Evolutionary conservation across 2,329 filamentous ascomycete species (phyloP), one percentile per base, ranked within the genome.

Genomic region (Neofusicoccum ribis): DNA sequence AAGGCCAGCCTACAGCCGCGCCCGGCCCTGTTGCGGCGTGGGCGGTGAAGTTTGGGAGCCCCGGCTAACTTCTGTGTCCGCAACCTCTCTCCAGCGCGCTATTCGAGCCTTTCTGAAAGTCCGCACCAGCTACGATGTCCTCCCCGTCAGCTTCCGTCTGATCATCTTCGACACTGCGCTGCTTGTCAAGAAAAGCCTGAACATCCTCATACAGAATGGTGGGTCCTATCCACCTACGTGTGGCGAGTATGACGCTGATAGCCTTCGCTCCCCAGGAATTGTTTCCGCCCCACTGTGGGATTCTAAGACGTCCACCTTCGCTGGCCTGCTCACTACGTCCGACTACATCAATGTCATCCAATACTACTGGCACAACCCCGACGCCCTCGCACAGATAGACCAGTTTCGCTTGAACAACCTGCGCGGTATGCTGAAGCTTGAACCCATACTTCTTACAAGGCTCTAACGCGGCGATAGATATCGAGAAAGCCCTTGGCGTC

Each of bases 311-410:
- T 96, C 93, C 31, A 92, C 91, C 41, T 99, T 98, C 78, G 95
- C 94, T 46, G 95, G 95, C 44, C 86, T 99, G 56, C 85, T 99
- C 69, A 99, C 95, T 34, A 95, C 93, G 68, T 96, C 93, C 67
- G 95, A 99, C 80, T 99, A 95, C 78, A 96, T 99, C 81, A 99
- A 99, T 74, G 90, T 99, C 65, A 96, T 99, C 46, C 94, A 98
- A 77, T 99, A 99, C 80, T 98, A 99, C 83, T 97, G 93, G 84
- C 93, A 98, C 79, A 96, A 95, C 72, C 95, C 94, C 2, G 92
- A 96, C 70, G 91, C 93, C 66, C 86, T 98, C 67, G 88, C 89
- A 69, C 89, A 94, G 75, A 91, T 99, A 72, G 95, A 98, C 70
- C 91, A 97, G 77, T 97, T 99, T 77, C 89, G 92, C 52, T 82